A percentile compares a stretch with the other conserved stretches of the same genome.
Conservation (phyloP, 768 basidiomycete genomes). For the Termitomyces sp. region DNA sequence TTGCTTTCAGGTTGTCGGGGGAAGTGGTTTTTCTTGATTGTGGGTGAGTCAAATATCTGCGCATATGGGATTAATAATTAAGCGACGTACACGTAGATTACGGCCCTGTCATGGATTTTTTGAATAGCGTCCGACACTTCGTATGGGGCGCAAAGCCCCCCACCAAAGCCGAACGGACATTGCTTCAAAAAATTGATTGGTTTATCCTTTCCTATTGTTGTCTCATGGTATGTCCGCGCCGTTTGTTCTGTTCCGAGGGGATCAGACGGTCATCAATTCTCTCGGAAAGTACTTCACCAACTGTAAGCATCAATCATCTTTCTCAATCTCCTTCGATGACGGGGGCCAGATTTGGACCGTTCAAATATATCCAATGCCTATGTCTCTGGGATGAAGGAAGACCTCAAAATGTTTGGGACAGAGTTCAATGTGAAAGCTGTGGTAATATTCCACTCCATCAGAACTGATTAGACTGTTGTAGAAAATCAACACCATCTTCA, state of each 20-base stretch:
- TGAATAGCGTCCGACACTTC: conserved; percentile 6
- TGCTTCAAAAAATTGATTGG: conserved; percentile 59
- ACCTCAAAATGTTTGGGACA: conserved; percentile 57
- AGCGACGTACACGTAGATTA: neutral
- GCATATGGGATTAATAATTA: neutral
- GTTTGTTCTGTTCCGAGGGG: conserved; percentile 4
- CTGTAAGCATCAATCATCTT: conserved; percentile 29
- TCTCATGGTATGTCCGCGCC: conserved; percentile 43
- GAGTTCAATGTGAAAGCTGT: conserved; percentile 48
- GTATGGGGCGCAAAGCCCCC: conserved; percentile 14
- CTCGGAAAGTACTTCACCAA: conserved; percentile 56
- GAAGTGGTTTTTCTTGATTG: neutral
- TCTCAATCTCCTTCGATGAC: conserved; percentile 4
- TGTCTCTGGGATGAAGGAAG: conserved; percentile 77
- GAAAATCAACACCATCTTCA: conserved; percentile 68
- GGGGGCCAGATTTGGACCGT: conserved; percentile 50
- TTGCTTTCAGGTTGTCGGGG: neutral
- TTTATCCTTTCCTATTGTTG: conserved; percentile 70
- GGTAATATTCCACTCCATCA: neutral
- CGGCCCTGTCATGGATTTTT: neutral
- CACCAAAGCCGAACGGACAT: conserved; percentile 32
- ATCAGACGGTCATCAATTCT: conserved; percentile 7
- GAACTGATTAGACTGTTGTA: conserved; percentile 15
- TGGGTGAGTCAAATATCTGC: neutral
- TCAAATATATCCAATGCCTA: conserved; percentile 71